Percentiles rank a stretch among this genome's conserved stretches.
These are phyloP conservation scores for Bruguiera parviflora DNA, from an alignment of 345 rosid genomes.

Conservation along the genomic window DNA sequence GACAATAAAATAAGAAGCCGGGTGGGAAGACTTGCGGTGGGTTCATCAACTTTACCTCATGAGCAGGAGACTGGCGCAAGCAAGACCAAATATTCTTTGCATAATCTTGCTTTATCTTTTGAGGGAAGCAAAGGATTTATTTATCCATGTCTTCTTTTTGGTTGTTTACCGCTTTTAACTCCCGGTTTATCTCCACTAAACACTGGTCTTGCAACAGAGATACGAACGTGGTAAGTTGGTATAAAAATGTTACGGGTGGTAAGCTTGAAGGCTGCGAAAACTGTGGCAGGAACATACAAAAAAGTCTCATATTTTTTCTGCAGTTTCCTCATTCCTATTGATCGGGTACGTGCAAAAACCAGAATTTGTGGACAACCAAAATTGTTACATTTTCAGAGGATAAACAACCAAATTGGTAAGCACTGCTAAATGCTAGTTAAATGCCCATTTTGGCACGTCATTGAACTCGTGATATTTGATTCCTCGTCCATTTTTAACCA, in stretches of 20 bases:
- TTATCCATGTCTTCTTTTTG: not conserved
- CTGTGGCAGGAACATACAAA: not conserved
- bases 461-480: slow-evolving; percentile 3
- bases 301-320: not conserved
- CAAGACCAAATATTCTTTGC: slow-evolving; percentile 12
- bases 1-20: slow-evolving; percentile 1
- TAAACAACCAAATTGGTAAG: not conserved
- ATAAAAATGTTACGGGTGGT: not conserved
- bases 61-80: slow-evolving; percentile 17
- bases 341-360: not conserved
- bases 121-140: slow-evolving; percentile 33
- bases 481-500: not conserved
- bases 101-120: slow-evolving; percentile 22
- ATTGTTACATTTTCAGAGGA: not conserved
- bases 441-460: not conserved
- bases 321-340: not conserved
- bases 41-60: not conserved
- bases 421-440: not conserved
- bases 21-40: slow-evolving; percentile 4
- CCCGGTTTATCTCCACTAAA: not conserved
- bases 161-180: not conserved
- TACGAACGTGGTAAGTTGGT: not conserved
- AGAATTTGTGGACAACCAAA: not conserved
- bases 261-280: not conserved
- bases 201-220: not conserved